phyloP scores from a whole-genome alignment of 768 basidiomycete species.

The Rubroboletus pulcherrimus region DNA sequence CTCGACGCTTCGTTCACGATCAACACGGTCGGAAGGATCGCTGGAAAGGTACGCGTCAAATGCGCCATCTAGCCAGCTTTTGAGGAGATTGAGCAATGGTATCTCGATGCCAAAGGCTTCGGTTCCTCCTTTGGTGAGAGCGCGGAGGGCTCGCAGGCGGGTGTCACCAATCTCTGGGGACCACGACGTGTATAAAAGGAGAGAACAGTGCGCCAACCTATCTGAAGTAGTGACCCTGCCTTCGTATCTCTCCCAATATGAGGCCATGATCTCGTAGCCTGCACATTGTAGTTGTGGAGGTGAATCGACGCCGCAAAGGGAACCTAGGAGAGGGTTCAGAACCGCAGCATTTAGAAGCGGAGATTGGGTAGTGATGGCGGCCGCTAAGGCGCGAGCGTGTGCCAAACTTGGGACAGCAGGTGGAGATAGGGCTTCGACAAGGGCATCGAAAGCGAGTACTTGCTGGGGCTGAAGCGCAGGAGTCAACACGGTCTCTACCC shows the following conservation, averaged over 20 bases:
- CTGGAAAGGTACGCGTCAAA: conserved; percentile 47
- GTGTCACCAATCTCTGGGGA: conserved; percentile 66
- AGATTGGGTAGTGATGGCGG: conserved; percentile 45
- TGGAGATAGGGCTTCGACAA: conserved; percentile 44
- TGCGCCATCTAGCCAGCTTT: conserved; percentile 63
- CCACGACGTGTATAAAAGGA: conserved; percentile 59
- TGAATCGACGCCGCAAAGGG: conserved; percentile 52
- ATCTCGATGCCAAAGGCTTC: conserved; percentile 66
- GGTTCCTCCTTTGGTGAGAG: conserved; percentile 56
- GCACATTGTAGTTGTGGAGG: conserved; percentile 59
- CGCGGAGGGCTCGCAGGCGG: conserved; percentile 61
- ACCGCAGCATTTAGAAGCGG: conserved; percentile 51
- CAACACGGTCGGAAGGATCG: conserved; percentile 41
- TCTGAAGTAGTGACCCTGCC: conserved; percentile 50
- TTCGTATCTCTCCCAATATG: conserved; percentile 64
- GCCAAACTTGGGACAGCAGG: conserved; percentile 62
- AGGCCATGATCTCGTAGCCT: conserved; percentile 68
- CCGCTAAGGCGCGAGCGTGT: conserved; percentile 60
- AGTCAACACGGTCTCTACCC: conserved; percentile 28
- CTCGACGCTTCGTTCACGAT: conserved; percentile 64
- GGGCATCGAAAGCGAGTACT: conserved; percentile 39
- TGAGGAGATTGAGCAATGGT: conserved; percentile 50
- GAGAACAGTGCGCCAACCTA: conserved; percentile 57
- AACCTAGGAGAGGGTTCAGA: conserved; percentile 58
- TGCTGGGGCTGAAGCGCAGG: conserved; percentile 27